Base-by-base conservation (phyloP, 495 filamentous ascomycete species). In the Trypethelium eluteriae region DNA sequence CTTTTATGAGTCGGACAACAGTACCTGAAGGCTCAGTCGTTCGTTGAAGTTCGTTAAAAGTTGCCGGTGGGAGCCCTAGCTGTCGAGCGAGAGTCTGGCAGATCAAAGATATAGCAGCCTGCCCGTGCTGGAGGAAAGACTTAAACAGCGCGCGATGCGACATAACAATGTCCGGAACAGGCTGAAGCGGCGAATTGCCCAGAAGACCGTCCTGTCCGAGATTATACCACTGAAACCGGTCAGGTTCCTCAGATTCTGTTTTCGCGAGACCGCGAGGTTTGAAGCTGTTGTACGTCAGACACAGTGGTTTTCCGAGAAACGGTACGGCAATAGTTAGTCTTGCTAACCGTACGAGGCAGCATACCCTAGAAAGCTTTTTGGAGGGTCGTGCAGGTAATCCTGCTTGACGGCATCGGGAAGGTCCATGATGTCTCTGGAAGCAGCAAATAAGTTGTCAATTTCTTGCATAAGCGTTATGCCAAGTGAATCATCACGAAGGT, bases 211-310 rank as follows among this genome's bases (percentile, higher is more conserved):
- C 66, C 47, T 64, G 66, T 9, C 66, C 66, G 2, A 68, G 14
- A 39, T 64, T 68, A 53, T 62, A 68, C 66, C 62, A 64, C 36
- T 68, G 62, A 34, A 64, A 68, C 10, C 66, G 66, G 56, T 68
- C 66, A 16, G 66, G 66, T 38, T 68, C 44, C 62, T 65, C 62
- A 2, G 67, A 65, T 46, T 68, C 67, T 4, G 63, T 62, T 65
- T 65, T 63, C 16, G 41, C 57, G 18, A 63, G 1, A 44, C 63
- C 67, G 53, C 53, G 66, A 36, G 62, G 62, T 41, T 68, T 68
- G 66, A 64, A 68, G 2, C 66, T 68, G 62, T 4, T 46, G n/a
- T 38, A 5, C n/a, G n/a, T 18, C 32, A 50, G 32, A 35, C 35
- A 62, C 49, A 12, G 16, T 34, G 34, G 41, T n/a, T 7, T 7